Evolutionary conservation across 257 asterid genomes (phyloP).

Genomic region (Solanum acaule): DNA sequence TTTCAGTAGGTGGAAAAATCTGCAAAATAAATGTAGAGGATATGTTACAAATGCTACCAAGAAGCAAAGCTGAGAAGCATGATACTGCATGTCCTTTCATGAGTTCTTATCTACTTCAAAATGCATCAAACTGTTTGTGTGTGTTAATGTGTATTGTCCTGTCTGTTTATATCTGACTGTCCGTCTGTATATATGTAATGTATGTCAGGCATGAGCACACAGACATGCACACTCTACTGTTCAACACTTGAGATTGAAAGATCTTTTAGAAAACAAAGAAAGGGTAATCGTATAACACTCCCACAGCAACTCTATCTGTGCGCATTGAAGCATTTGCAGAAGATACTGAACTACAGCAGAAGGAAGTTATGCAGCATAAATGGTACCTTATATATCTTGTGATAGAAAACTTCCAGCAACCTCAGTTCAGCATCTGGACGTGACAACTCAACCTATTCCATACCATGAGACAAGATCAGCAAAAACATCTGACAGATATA

Average conservation of each 20-base stretch:
- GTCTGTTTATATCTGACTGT: background rate
- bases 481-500: background rate
- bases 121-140: background rate
- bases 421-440: constrained; percentile 54
- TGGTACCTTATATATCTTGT: constrained; percentile 57
- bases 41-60: background rate
- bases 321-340: background rate
- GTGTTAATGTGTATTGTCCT: background rate
- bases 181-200: background rate
- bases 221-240: background rate
- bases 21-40: constrained; percentile 17
- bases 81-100: background rate
- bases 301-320: background rate
- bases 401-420: constrained; percentile 51
- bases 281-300: background rate
- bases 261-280: background rate
- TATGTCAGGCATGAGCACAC: background rate
- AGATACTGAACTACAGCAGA: background rate
- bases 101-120: background rate
- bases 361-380: background rate
- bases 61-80: background rate
- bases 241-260: background rate
- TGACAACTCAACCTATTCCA: constrained; percentile 45
- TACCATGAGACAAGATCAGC: background rate
- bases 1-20: constrained; percentile 50